These are phyloP conservation scores for Cladochytrium replicatum DNA, from an alignment of 192 early-diverging fungal species.

Conservation along the genomic window DNA sequence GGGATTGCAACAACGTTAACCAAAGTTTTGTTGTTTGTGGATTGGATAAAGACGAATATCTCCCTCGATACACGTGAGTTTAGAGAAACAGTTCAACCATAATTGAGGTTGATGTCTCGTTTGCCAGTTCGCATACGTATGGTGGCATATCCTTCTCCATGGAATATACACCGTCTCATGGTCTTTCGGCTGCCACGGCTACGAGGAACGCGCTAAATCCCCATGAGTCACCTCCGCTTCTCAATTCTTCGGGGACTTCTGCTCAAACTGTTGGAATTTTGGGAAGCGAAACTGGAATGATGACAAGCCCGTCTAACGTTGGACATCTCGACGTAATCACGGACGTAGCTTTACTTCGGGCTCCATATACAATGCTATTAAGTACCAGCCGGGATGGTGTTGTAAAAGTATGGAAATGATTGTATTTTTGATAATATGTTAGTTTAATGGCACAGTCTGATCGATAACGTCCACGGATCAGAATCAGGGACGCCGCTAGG, in stretches of 20 bases:
- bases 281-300: background rate
- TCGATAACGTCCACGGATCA: no score
- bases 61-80: constrained; percentile 54
- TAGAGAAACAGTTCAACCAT: background rate
- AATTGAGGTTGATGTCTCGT: no score
- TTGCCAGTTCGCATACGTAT: constrained; percentile 40
- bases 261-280: no score
- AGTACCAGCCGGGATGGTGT: constrained; percentile 67
- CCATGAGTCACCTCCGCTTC: no score
- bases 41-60: constrained; percentile 39
- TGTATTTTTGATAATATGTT: no score
- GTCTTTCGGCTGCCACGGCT: no score
- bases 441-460: no score
- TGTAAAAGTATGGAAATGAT: constrained; percentile 53
- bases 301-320: constrained; percentile 24
- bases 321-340: constrained; percentile 65
- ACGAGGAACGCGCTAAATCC: no score
- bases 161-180: constrained; percentile 39
- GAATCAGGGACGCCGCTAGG: no score
- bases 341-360: constrained; percentile 52
- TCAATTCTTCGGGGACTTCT: no score
- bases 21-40: constrained; percentile 66
- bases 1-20: constrained; percentile 60
- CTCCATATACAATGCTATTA: constrained; percentile 69
- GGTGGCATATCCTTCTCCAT: constrained; percentile 47